These are phyloP conservation scores for Phytopythium kandeliae DNA, from an alignment of 352 stramenopile genomes.

Conservation along the genomic window DNA sequence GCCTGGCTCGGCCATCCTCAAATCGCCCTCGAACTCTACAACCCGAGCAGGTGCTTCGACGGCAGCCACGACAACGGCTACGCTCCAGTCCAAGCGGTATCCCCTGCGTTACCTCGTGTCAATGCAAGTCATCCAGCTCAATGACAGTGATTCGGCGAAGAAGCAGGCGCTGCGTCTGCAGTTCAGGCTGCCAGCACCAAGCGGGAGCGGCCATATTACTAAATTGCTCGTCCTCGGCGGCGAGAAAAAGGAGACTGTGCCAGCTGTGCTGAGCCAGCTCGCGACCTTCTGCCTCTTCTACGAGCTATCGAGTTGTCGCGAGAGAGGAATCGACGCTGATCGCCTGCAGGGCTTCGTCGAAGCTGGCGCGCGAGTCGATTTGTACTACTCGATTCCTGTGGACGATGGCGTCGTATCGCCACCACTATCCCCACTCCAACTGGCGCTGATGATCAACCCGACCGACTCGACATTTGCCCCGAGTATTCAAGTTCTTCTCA, in stretches of 20 bases:
- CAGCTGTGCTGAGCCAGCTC: conserved; percentile 36
- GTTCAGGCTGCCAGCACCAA: conserved; percentile 34
- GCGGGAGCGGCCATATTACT: conserved; percentile 25
- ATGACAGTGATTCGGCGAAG: conserved; percentile 38
- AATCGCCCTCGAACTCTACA: background rate
- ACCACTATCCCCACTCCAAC: conserved; percentile 37
- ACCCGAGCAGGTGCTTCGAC: background rate
- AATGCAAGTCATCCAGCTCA: conserved; percentile 44
- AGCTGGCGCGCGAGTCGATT: conserved; percentile 46
- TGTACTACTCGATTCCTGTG: conserved; percentile 28
- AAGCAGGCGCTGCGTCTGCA: conserved; percentile 42
- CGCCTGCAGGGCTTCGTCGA: conserved; percentile 39
- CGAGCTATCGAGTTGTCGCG: conserved; percentile 14
- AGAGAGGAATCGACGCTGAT: conserved; percentile 20
- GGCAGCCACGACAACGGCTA: background rate
- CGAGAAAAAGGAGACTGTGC: conserved; percentile 27
- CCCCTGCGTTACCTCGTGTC: conserved; percentile 38
- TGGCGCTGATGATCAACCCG: conserved; percentile 35
- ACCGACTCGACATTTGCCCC: conserved; percentile 24
- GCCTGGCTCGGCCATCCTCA: background rate
- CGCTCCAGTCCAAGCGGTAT: conserved; percentile 26
- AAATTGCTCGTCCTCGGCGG: conserved; percentile 45
- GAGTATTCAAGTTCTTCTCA: conserved; percentile 34
- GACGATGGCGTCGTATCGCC: conserved; percentile 7
- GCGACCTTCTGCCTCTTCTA: conserved; percentile 57